A percentile compares a stretch with the other conserved stretches of the same genome.
These are phyloP conservation scores for Geranium incanum DNA, from an alignment of 441 rosid genomes.

Conservation along the genomic window DNA sequence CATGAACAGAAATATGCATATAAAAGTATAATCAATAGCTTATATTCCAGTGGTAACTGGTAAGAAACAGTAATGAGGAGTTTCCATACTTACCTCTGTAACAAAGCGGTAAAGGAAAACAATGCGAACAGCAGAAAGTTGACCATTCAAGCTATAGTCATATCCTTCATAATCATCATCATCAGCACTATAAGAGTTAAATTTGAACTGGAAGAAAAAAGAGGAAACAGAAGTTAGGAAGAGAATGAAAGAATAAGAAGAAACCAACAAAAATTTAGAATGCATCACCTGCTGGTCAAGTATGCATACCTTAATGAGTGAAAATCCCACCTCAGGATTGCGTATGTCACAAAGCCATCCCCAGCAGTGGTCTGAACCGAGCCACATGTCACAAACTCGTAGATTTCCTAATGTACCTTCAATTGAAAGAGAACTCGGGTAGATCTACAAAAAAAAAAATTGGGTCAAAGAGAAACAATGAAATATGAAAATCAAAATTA, in stretches of 20 bases:
- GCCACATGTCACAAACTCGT: constrained; percentile 87
- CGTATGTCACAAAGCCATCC: constrained; percentile 99
- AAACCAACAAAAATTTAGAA: constrained; percentile 6
- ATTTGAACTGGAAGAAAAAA: constrained; percentile 69
- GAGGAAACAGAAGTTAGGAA: constrained; percentile 5
- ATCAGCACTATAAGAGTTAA: constrained; percentile 79
- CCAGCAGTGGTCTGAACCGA: constrained; percentile 68
- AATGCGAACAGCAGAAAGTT: constrained; percentile 91
- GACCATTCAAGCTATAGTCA: constrained; percentile 82
- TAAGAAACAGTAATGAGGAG: not conserved
- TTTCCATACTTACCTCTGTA: constrained; percentile 69
- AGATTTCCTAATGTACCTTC: constrained; percentile 96
- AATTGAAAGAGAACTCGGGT: constrained; percentile 83
- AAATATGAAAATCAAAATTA: constrained; percentile 15
- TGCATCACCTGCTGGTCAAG: not conserved
- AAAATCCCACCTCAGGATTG: constrained; percentile 75
- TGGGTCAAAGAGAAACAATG: constrained; percentile 17
- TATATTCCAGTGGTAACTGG: too few species aligned
- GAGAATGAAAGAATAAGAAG: constrained; percentile 8
- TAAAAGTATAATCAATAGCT: too few species aligned
- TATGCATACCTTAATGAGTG: constrained; percentile 72
- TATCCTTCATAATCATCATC: constrained; percentile 98
- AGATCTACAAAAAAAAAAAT: constrained; percentile 41
- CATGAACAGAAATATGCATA: too few species aligned
- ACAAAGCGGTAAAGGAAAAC: constrained; percentile 92